A percentile compares a stretch with the other conserved stretches of the same genome.
Conservation (phyloP, 768 basidiomycete genomes). For the Lactifluus subvellereus region DNA sequence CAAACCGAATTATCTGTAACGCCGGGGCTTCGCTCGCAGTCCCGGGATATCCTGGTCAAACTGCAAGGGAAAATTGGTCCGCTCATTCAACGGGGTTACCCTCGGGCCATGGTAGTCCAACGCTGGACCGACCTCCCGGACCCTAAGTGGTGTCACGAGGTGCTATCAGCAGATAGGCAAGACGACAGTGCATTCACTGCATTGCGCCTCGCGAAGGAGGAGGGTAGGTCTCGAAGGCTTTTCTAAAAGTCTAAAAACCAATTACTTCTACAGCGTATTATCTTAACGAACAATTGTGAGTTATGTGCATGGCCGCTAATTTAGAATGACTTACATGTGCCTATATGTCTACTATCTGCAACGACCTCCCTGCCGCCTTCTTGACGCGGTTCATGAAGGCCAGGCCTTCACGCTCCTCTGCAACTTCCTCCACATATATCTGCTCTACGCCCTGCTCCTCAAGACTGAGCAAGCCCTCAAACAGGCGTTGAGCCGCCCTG, state of each 20-base stretch:
- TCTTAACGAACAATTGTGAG: constrained; percentile 1
- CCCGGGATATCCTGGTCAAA: background rate
- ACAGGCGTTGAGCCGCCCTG: constrained; percentile 72
- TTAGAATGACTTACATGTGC: constrained; percentile 2
- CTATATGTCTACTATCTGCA: constrained; percentile 18
- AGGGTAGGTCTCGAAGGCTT: background rate
- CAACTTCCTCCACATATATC: constrained; percentile 81
- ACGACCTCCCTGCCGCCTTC: constrained; percentile 72
- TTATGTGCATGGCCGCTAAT: background rate
- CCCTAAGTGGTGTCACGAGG: background rate
- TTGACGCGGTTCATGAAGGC: constrained; percentile 93
- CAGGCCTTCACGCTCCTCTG: constrained; percentile 75
- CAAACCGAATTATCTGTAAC: background rate
- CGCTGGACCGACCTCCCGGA: too few relatives aligned
- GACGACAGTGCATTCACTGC: background rate
- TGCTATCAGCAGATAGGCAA: background rate
- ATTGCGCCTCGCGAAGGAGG: background rate
- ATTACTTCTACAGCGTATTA: background rate
- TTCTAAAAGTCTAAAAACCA: background rate
- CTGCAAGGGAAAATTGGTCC: too few relatives aligned
- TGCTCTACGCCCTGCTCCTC: constrained; percentile 71
- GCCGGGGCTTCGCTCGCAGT: background rate
- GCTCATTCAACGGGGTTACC: background rate
- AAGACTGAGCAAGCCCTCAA: constrained; percentile 79
- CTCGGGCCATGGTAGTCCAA: too few relatives aligned